Base-by-base conservation (phyloP, 2,329 filamentous ascomycete genomes). In the Aspergillus sclerotialis region DNA sequence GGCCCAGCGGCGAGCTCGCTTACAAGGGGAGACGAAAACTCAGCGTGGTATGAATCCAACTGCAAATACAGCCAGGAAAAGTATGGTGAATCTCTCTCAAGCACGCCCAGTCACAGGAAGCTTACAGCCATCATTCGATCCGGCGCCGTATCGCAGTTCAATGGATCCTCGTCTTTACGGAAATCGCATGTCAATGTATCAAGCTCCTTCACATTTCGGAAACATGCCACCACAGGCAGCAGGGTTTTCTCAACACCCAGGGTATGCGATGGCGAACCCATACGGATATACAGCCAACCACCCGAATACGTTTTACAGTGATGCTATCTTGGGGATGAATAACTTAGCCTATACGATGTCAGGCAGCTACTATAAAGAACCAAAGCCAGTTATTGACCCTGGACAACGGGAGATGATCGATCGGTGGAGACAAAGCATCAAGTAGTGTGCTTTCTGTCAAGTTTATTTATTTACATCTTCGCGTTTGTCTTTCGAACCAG, bases 341-440 rank as follows among this genome's bases (percentile, higher is more conserved):
- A 42, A 48, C 17, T 39, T 53, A 39, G 50, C 38, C 14, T 54
- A 59, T 41, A 37, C 46, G 10, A 45, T 47, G 35, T 49, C 54
- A 4, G 35, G 40, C 17, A 46, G 44, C 25, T 44, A 48, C 32
- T 46, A 52, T 4, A 54, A 42, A 35, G 46, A 50, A 44, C 49
- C 51, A 17, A 51, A 56, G 38, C 55, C 52, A 17, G 48, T 52
- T n/a, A 59, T 72, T 50, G 65, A 74, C 49, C 58, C 65, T 4
- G 61, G 61, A 34, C 72, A 76, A 49, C 61, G 72, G 35, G 73
- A 71, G 38, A 61, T 72, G 38, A 77, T 80, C 56, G 73, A 79
- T 60, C 70, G 68, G 21, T 80, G 76, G 76, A 68, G 75, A 49
- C 64, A 72, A 43, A 63, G 62, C 36, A 55, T 65, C 35, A 47